These are phyloP conservation scores for Sechiopsis laciniata DNA, from an alignment of 306 rosid species.

Conservation along the genomic window DNA sequence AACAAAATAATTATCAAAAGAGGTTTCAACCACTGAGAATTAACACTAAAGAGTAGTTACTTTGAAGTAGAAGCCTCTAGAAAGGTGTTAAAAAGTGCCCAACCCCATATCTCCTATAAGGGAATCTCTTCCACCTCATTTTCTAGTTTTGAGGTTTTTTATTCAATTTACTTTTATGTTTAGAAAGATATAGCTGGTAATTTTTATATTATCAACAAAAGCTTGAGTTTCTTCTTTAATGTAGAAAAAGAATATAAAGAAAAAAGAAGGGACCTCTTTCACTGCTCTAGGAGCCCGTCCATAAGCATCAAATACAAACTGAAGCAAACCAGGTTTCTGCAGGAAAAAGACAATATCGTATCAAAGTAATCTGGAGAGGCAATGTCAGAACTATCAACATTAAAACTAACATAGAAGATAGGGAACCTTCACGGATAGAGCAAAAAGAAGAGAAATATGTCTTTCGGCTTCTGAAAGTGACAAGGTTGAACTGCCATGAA, in stretches of 20 bases:
- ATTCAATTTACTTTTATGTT: neutral
- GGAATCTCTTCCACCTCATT: neutral
- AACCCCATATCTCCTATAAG: no score
- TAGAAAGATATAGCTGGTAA: neutral
- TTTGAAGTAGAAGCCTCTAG: no score
- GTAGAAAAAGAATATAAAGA: neutral
- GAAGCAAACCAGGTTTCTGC: constrained; percentile 93
- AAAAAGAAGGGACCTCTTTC: constrained; percentile 60
- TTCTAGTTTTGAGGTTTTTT: neutral
- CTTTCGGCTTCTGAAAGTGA: constrained; percentile 78
- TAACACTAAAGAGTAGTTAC: no score
- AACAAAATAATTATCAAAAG: no score
- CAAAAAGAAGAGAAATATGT: constrained; percentile 77
- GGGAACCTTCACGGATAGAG: constrained; percentile 78
- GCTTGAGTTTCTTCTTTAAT: neutral
- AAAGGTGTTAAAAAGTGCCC: no score
- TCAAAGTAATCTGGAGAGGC: constrained; percentile 1
- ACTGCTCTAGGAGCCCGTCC: constrained; percentile 59
- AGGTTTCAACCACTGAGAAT: no score
- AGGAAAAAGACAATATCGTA: constrained; percentile 13
- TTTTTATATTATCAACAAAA: neutral
- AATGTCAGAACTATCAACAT: neutral
- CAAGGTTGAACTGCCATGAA: constrained; percentile 38
- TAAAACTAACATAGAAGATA: constrained; percentile 20
- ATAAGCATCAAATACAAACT: constrained; percentile 63